Evolutionary conservation across 2,329 filamentous ascomycete genomes (phyloP).

Genomic region (Xylaria sp.): DNA sequence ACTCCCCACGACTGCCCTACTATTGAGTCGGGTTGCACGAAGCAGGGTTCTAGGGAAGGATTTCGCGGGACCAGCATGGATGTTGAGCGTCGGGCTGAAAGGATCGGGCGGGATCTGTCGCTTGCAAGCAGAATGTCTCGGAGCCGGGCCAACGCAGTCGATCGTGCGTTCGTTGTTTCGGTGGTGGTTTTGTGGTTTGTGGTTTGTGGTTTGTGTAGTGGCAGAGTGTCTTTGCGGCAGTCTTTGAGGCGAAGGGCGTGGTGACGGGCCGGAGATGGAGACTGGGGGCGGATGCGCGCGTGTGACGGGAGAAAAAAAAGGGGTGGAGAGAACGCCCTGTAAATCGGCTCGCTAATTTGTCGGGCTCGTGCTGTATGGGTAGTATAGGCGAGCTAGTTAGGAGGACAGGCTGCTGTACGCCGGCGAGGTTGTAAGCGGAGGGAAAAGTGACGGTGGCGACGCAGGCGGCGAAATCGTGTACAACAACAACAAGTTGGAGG

Average conservation of each 20-base stretch:
- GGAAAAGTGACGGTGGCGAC: conserved; percentile 8
- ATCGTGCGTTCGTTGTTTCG: neutral
- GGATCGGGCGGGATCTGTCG: conserved; percentile 26
- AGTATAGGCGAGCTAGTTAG: neutral
- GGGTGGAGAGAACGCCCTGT: conserved; percentile 5
- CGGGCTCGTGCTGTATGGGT: conserved; percentile 13
- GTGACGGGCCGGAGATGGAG: conserved; percentile 8
- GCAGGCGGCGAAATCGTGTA: neutral
- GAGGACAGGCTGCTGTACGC: conserved; percentile 10
- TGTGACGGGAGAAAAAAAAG: conserved; percentile 22
- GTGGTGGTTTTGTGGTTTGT: too few species aligned
- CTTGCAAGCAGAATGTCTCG: conserved; percentile 21
- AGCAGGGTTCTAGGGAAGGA: conserved; percentile 41
- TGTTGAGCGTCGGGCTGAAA: conserved; percentile 29
- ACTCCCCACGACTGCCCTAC: conserved; percentile 44
- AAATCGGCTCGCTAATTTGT: conserved; percentile 18
- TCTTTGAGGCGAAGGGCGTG: neutral
- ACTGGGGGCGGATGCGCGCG: conserved; percentile 11
- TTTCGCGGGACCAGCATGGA: conserved; percentile 48
- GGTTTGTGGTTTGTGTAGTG: too few species aligned
- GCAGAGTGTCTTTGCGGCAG: neutral
- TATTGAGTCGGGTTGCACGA: conserved; percentile 45
- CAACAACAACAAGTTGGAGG: neutral
- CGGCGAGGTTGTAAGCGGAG: conserved; percentile 11
- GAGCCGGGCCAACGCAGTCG: neutral